Evolutionary conservation across 352 stramenopile genomes (phyloP).

Genomic region (Globisporangium recalcitrans): DNA sequence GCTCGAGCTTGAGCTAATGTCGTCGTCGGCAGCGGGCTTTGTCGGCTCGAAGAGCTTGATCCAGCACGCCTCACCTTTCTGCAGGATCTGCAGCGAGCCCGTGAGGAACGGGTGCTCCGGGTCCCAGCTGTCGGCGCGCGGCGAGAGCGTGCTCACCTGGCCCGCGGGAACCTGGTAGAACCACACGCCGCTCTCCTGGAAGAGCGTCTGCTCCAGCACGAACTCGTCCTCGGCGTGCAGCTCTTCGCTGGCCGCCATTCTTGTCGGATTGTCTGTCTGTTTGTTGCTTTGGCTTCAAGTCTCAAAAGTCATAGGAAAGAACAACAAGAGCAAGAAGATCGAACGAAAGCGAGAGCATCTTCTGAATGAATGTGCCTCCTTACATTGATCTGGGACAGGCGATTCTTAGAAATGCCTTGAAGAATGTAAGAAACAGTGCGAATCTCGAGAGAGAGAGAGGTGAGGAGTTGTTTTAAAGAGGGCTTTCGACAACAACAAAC

Average conservation of each 20-base stretch:
- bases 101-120: conserved; percentile 78
- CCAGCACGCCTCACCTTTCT: conserved; percentile 67
- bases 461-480: not conserved
- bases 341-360: not conserved
- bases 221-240: conserved; percentile 20
- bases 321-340: conserved; percentile 6
- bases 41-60: conserved; percentile 76
- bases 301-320: not conserved
- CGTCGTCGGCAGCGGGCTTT: conserved; percentile 10
- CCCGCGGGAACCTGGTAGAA: conserved; percentile 75
- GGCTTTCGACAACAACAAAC: not conserved
- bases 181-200: conserved; percentile 74
- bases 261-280: not conserved
- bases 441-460: not conserved
- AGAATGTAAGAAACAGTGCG: not conserved
- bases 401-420: not conserved
- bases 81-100: conserved; percentile 56
- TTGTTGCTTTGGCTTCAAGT: not conserved
- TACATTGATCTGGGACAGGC: not conserved
- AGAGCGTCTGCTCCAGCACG: conserved; percentile 70
- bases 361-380: not conserved
- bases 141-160: conserved; percentile 67
- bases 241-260: not conserved
- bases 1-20: not conserved
- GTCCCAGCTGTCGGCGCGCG: conserved; percentile 80